Conservation (phyloP, 2,329 filamentous ascomycete species). For the Exserohilum turcica region DNA sequence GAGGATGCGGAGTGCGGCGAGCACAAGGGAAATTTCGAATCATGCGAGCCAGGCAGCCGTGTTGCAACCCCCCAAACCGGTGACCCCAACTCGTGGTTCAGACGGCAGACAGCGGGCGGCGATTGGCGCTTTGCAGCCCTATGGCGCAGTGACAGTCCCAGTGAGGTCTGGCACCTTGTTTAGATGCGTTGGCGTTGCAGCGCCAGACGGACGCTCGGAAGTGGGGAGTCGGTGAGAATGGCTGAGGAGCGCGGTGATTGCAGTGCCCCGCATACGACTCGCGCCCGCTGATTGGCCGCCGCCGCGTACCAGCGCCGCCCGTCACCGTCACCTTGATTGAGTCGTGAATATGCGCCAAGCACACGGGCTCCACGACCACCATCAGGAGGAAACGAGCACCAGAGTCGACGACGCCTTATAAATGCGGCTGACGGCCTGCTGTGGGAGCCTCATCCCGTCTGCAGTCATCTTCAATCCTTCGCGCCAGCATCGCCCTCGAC, state of each 20-base stretch:
- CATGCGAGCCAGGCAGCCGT: neutral
- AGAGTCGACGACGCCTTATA: constrained; percentile 17
- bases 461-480: constrained; percentile 9
- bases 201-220: constrained; percentile 23
- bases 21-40: constrained; percentile 1
- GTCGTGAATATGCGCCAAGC: constrained; percentile 36
- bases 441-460: constrained; percentile 36
- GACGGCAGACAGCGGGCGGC: constrained; percentile 18
- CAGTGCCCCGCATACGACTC: constrained; percentile 14
- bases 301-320: constrained; percentile 1
- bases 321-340: constrained; percentile 35
- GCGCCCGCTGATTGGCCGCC: constrained; percentile 25
- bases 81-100: constrained; percentile 31
- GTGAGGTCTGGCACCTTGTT: constrained; percentile 31
- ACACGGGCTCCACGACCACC: constrained; percentile 18
- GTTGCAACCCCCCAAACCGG: constrained; percentile 15
- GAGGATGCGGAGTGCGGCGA: neutral
- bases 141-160: constrained; percentile 23
- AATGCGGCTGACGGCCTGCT: constrained; percentile 20
- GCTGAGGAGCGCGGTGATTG: constrained; percentile 18
- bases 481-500: neutral
- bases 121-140: constrained; percentile 37
- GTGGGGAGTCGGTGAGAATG: constrained; percentile 41
- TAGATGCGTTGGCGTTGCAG: constrained; percentile 45
- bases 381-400: constrained; percentile 12